phyloP scores from a whole-genome alignment of 257 asterid species.

The Gentiana macrophylla region DNA sequence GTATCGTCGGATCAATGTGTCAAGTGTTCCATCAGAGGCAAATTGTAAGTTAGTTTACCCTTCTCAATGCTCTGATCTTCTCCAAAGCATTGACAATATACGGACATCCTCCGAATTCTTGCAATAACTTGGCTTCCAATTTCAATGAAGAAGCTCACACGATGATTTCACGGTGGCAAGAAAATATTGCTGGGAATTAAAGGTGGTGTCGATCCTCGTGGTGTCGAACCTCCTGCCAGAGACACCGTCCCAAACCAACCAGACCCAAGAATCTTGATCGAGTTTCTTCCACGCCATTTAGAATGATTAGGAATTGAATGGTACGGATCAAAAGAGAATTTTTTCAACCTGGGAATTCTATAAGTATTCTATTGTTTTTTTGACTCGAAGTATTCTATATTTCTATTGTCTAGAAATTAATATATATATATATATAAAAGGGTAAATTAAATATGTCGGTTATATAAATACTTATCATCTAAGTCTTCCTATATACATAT shows the following conservation, averaged over 20 bases:
- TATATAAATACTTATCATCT: too few species aligned
- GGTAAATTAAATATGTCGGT: too few species aligned
- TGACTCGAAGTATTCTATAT: too few species aligned
- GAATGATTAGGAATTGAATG: too few species aligned
- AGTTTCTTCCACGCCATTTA: neutral
- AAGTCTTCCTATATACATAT: too few species aligned
- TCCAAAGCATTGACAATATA: constrained; percentile 2
- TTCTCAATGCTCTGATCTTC: constrained; percentile 3
- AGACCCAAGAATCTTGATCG: neutral
- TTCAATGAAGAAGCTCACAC: neutral
- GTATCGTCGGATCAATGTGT: neutral
- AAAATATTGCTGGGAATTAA: neutral
- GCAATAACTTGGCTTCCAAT: neutral
- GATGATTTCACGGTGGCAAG: neutral
- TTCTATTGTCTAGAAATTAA: too few species aligned
- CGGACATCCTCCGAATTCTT: neutral
- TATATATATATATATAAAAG: too few species aligned
- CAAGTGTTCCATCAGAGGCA: neutral
- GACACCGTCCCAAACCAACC: neutral
- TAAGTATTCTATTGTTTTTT: too few species aligned
- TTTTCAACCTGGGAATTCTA: too few species aligned
- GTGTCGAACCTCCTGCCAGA: too few species aligned
- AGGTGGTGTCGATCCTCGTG: too few species aligned
- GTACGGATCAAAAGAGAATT: too few species aligned
- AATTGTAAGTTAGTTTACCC: neutral